Evolutionary conservation across 2,329 filamentous ascomycete genomes (phyloP), one percentile per base, ranked within the genome.

Genomic region (Parastagonospora nodorum): DNA sequence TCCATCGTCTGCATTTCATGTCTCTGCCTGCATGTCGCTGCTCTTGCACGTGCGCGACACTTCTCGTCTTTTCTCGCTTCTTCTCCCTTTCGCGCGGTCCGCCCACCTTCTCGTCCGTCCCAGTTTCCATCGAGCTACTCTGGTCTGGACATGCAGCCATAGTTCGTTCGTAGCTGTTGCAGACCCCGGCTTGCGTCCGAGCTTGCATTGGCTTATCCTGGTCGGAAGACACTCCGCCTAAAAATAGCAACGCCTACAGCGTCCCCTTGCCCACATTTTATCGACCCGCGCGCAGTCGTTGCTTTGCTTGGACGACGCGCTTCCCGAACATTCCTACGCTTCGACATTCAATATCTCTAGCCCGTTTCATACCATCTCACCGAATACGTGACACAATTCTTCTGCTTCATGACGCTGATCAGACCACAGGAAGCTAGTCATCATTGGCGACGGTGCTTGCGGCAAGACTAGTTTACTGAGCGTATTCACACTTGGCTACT

Each of bases 401-500:
- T 11, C 31, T 19, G 24, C 39, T 29, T 36, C 41, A 42, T 61
- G 53, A 30, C 65, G 64, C 66, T 68, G 59, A 70, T 58, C 58
- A 55, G 39, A 48, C 31, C 53, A 55, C 72, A 96, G 92, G 81
- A 97, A 97, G 80, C 82, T 97, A 71, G 92, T 97, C 68, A 97
- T 97, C 65, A 96, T 97, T 68, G 92, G 92, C 55, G 92, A 97
- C 71, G 94, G 94, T 80, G 94, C 94, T 64, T 99, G 94, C 77
- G 94, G 94, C 68, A 99, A 99, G 82, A 99, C 94, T 45, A 96
- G 91, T 85, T 80, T 99, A 67, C 81, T 99, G 61, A 97, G 92
- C 74, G 94, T 99, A 63, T 99, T 99, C 77, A 99, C 94, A 31
- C 82, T 99, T 47, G 94, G 94, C 51, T 97, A 97, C 77, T 99